Base-by-base conservation (phyloP, 1,284 basidiomycete species). In the Exsudoporus floridanus region DNA sequence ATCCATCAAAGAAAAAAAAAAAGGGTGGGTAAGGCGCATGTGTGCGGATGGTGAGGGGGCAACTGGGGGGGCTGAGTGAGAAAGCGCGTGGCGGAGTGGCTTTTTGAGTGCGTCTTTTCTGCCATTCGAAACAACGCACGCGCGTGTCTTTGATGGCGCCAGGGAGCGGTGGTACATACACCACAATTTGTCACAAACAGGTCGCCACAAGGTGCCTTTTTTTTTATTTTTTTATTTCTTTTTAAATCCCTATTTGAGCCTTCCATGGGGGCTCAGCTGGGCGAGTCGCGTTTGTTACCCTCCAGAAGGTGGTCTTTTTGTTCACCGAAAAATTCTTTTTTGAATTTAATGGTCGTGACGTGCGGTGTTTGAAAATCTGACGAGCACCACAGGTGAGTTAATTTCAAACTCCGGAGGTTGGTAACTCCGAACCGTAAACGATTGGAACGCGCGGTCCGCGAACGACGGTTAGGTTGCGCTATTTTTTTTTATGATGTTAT, bases 21-120 rank as follows among this genome's bases (percentile, higher is more conserved):
- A 4, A 18, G 7, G 5, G n/a, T 35, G 23, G 5, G 18, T 18
- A 8, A 13, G 39, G 13, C 5, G 40, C 40, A 27, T 25, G 27
- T n/a, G n/a, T n/a, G n/a, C n/a, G n/a, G n/a, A n/a, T n/a, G 27
- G 10, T 28, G 5, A 5, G 23, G 3, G 23, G 23, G 23, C 23
- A n/a, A 23, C 23, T 23, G 23, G 23, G 23, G 28, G 34, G 49
- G 43, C 52, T 21, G 49, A 53, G 64, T 65, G 60, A 56, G 66
- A 63, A 57, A 30, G 13, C 10, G 23, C 50, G 53, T 61, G 56
- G 58, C 52, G 49, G 46, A 41, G 54, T 43, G 50, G 31, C 41
- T 36, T 31, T 33, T 16, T 10, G 31, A 31, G 10, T 69, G 66
- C 65, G 66, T 66, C 63, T 63, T 67, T 71, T 67, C 45, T 56